Evolutionary conservation across 257 asterid species (phyloP).

Genomic region (Scutellaria minor): DNA sequence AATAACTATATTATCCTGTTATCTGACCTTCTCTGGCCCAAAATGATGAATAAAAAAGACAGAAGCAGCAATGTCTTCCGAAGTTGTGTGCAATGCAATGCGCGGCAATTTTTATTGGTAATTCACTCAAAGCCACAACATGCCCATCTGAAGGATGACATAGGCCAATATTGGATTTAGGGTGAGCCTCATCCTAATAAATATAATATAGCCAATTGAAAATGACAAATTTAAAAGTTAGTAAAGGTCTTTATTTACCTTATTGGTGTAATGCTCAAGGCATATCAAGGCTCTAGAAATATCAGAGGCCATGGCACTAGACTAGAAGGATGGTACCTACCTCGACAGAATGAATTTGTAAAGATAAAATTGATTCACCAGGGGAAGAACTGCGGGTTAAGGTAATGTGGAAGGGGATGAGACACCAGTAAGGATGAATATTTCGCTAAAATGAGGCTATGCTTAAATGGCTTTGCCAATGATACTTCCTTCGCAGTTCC

Average conservation of each 20-base stretch:
- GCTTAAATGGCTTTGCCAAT: background rate
- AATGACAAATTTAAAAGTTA: background rate
- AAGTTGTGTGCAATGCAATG: background rate
- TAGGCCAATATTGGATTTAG: background rate
- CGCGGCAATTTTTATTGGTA: background rate
- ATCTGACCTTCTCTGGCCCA: background rate
- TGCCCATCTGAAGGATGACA: background rate
- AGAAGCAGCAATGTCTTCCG: background rate
- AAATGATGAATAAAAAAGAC: background rate
- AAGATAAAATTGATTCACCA: background rate
- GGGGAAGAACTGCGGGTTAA: background rate
- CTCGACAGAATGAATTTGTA: background rate
- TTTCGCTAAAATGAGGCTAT: background rate
- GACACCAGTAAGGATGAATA: background rate
- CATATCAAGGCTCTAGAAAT: background rate
- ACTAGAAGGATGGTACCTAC: background rate
- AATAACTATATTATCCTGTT: background rate
- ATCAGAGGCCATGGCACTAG: background rate
- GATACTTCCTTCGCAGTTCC: background rate
- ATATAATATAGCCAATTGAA: background rate
- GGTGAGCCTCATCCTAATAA: slow-evolving; percentile 10
- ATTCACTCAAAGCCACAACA: background rate
- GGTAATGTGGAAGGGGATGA: background rate
- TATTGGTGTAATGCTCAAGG: background rate
- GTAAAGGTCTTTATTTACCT: background rate